These are phyloP conservation scores for Liriodendron chinense DNA, from an alignment of 164 flowering plant species.

Conservation along the genomic window DNA sequence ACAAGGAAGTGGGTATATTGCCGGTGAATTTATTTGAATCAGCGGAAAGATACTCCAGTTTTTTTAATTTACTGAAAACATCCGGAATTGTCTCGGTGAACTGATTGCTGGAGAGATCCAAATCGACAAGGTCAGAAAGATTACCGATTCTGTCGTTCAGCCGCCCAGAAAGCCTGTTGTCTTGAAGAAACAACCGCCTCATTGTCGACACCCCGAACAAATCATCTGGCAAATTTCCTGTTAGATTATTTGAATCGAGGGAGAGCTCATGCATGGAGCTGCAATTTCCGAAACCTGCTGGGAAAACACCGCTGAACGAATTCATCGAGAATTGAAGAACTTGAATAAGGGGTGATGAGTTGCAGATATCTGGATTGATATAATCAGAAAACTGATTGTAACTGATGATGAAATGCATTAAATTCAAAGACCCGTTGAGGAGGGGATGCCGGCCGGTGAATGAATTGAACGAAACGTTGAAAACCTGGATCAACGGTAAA, in stretches of 20 bases:
- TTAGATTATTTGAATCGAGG: constrained; percentile 44
- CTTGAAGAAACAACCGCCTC: constrained; percentile 49
- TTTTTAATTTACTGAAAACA: constrained; percentile 29
- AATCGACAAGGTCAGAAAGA: constrained; percentile 40
- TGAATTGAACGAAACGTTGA: constrained; percentile 61
- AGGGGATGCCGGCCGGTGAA: constrained; percentile 40
- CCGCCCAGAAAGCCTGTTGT: constrained; percentile 57
- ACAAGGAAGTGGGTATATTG: constrained; percentile 43
- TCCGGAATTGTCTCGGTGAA: constrained; percentile 55
- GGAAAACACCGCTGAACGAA: constrained; percentile 44
- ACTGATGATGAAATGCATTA: constrained; percentile 50
- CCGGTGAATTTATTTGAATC: constrained; percentile 49
- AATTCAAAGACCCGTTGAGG: constrained; percentile 33
- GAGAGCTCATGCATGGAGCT: constrained; percentile 47
- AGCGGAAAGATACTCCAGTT: constrained; percentile 33
- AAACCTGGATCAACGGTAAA: constrained; percentile 28
- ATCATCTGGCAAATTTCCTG: constrained; percentile 55
- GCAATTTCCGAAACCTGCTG: constrained; percentile 44
- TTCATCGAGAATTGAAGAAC: constrained; percentile 63
- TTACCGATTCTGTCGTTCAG: constrained; percentile 47
- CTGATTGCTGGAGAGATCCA: constrained; percentile 51
- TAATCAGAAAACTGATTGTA: constrained; percentile 56
- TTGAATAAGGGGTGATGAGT: constrained; percentile 30
- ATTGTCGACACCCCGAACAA: constrained; percentile 45
- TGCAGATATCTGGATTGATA: constrained; percentile 40